phyloP scores from a whole-genome alignment of 768 basidiomycete species.

The Cubamyces lactineus region DNA sequence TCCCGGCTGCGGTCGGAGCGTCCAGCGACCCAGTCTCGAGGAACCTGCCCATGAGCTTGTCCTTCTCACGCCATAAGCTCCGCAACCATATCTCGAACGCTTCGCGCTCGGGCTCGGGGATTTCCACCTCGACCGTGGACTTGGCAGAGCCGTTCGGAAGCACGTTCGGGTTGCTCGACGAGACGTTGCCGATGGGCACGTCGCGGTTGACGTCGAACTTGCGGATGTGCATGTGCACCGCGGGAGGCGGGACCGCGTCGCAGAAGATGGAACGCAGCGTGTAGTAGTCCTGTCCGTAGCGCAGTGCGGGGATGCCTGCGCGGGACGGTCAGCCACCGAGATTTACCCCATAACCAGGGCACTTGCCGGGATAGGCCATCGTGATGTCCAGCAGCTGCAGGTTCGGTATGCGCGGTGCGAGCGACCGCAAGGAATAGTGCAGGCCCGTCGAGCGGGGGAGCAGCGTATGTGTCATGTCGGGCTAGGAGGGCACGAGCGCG shows the following conservation, averaged over 20 bases:
- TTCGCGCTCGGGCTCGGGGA: conserved; percentile 38
- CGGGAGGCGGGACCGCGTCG: conserved; percentile 78
- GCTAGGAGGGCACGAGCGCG: conserved; percentile 44
- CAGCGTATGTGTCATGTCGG: conserved; percentile 78
- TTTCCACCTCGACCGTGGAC: conserved; percentile 31
- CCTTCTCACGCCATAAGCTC: conserved; percentile 84
- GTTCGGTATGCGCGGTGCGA: conserved; percentile 74
- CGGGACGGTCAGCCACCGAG: background rate
- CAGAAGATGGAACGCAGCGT: conserved; percentile 89
- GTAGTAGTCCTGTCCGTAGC: conserved; percentile 88
- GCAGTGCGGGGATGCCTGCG: conserved; percentile 73
- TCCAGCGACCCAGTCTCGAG: conserved; percentile 54
- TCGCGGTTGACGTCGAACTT: conserved; percentile 68
- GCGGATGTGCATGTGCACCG: conserved; percentile 85
- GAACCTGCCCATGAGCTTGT: conserved; percentile 72
- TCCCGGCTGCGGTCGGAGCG: conserved; percentile 22
- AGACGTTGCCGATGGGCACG: conserved; percentile 70
- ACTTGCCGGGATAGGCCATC: conserved; percentile 83
- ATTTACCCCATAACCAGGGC: background rate
- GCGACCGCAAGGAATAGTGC: conserved; percentile 79
- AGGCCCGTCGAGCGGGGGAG: conserved; percentile 93
- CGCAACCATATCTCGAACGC: conserved; percentile 85
- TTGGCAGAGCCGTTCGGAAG: conserved; percentile 31
- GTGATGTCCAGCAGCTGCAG: conserved; percentile 91
- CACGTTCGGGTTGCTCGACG: conserved; percentile 39